A percentile compares a stretch with the other conserved stretches of the same genome.
Conservation (phyloP, 116 monocot species). For the Cymodocea nodosa region DNA sequence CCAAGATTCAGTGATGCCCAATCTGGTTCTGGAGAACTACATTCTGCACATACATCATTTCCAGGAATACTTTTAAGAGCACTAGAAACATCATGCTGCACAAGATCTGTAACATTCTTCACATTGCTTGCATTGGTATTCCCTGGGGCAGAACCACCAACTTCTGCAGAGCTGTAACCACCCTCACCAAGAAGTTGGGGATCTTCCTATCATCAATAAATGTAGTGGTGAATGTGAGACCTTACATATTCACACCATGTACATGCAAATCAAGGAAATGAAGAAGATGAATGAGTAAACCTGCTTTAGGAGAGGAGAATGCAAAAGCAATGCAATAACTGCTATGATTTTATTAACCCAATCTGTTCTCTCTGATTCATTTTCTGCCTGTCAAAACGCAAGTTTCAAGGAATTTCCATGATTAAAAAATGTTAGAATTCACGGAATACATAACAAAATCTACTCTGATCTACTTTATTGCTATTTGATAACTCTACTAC, state of each 20-base stretch:
- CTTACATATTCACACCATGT: neutral
- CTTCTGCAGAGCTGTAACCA: slow-evolving; percentile 3
- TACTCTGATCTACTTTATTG: too few relatives aligned
- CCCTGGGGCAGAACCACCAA: slow-evolving; percentile 14
- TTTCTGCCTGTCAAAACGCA: slow-evolving; percentile 59
- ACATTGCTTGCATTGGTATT: slow-evolving; percentile 1
- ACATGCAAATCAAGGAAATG: neutral
- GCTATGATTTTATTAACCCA: slow-evolving; percentile 95
- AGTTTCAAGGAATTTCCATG: neutral
- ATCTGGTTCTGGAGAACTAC: slow-evolving; percentile 70
- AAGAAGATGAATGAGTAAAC: slow-evolving; percentile 17
- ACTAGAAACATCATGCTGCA: slow-evolving; percentile 27
- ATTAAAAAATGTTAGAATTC: neutral
- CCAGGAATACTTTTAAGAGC: slow-evolving; percentile 61
- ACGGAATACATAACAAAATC: neutral
- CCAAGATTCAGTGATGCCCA: slow-evolving; percentile 99
- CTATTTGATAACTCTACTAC: too few relatives aligned
- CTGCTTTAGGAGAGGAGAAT: slow-evolving; percentile 51
- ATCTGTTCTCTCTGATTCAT: slow-evolving; percentile 64
- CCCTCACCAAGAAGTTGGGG: slow-evolving; percentile 17
- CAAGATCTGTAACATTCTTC: slow-evolving; percentile 9
- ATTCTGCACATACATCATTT: slow-evolving; percentile 95
- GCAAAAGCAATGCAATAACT: slow-evolving; percentile 80
- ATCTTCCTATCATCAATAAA: slow-evolving; percentile 31
- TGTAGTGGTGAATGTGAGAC: neutral